Evolutionary conservation across 805 yeast genomes (phyloP), one percentile per base, ranked within the genome.

Genomic region (Cyberlindnera bimundalis): DNA sequence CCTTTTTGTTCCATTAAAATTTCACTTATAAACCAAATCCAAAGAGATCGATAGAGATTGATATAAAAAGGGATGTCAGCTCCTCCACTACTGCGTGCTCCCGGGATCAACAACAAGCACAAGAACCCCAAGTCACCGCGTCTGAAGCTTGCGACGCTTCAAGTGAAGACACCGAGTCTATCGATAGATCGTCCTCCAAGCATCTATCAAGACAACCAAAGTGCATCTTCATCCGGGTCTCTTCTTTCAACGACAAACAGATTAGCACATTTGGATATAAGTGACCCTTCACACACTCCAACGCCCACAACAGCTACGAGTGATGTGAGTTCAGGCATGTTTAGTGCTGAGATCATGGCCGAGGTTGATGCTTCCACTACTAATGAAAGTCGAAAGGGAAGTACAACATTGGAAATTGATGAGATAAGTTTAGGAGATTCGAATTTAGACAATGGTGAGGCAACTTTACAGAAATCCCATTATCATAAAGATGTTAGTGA

Each of bases 401-500:
- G 26, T 13, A 33, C 19, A 24, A 18, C 17, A 11, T 13, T 29
- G 4, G 31, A 20, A 7, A 6, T 18, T 18, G 40, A 31, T 14
- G 5, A 33, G n/a, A 20, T 11, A 12, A 31, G 16, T n/a, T n/a
- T 16, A 19, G 4, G 6, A 20, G 34, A 16, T 25, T 17, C 34
- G 14, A 38, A 16, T 23, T 23, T 13, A n/a, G n/a, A n/a, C n/a
- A n/a, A n/a, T n/a, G 37, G 21, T 14, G 40, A 34, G 18, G 27
- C 15, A 2, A 37, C 36, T 11, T 13, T 35, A 10, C 33, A 31
- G 19, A 24, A n/a, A 10, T 14, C 12, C 27, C 20, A 23, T n/a
- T 7, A 17, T 24, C 25, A 46, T 20, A 66, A 58, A 40, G 77
- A 70, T 42, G 70, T 79, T 17, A 74, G 71, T 35, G 76, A 77